Evolutionary conservation across 179 eudicot genomes (phyloP).

Genomic region (Corrigiola litoralis): DNA sequence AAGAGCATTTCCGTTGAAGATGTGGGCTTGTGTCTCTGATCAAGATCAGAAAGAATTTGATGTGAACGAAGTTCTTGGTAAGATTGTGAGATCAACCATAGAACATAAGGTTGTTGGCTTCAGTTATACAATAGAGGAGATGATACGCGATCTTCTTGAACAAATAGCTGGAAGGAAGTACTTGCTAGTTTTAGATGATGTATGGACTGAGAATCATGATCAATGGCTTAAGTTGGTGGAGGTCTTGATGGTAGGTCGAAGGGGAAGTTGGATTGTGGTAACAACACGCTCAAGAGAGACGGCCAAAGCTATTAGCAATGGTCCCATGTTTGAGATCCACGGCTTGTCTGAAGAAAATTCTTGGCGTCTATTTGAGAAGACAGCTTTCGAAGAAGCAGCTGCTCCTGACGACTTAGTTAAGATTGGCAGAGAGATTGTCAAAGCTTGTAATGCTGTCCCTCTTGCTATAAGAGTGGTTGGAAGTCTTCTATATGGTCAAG

Average conservation of each 20-base stretch:
- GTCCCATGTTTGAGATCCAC: conserved; percentile 1
- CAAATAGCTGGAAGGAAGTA: conserved; percentile 13
- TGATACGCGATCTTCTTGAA: conserved; percentile 6
- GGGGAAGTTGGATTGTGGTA: conserved; percentile 26
- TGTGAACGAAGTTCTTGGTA: conserved; percentile 1
- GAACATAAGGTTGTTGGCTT: background rate
- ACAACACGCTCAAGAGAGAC: conserved; percentile 15
- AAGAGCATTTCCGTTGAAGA: conserved; percentile 13
- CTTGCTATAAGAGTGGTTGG: conserved; percentile 22
- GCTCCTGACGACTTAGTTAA: background rate
- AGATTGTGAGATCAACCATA: conserved; percentile 11
- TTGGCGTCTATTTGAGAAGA: conserved; percentile 22
- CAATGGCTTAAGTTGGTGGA: conserved; percentile 18
- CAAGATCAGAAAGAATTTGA: conserved; percentile 4
- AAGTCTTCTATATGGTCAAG: conserved; percentile 11
- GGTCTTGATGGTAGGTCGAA: conserved; percentile 7
- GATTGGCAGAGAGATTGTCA: conserved; percentile 21
- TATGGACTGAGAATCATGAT: conserved; percentile 20
- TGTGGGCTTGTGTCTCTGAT: conserved; percentile 34
- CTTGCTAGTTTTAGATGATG: conserved; percentile 33
- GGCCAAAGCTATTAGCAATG: background rate
- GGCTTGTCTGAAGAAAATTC: conserved; percentile 24
- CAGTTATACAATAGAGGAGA: background rate
- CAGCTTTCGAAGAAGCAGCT: conserved; percentile 13
- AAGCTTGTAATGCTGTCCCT: conserved; percentile 19